These are phyloP conservation scores for Cyclanthera cordifolia DNA, from an alignment of 306 rosid species.

Conservation along the genomic window DNA sequence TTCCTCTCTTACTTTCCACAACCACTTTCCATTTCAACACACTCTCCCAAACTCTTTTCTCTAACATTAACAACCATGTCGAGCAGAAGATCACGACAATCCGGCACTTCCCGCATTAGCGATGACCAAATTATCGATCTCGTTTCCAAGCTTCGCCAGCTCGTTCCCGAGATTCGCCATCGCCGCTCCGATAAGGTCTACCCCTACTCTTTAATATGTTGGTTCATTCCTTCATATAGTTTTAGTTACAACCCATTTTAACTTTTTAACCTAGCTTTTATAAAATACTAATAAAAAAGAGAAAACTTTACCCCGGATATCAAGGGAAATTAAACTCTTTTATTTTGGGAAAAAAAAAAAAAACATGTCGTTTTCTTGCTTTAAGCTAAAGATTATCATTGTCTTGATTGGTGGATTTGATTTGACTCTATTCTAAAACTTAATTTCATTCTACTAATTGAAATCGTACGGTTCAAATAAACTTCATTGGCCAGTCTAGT, in stretches of 20 bases:
- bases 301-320: slow-evolving; percentile 13
- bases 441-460: slow-evolving; percentile 1
- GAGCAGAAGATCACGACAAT: slow-evolving; percentile 85
- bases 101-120: slow-evolving; percentile 49
- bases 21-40: neutral
- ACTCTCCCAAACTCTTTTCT: neutral
- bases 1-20: neutral
- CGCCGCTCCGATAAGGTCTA: slow-evolving; percentile 81
- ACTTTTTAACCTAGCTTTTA: neutral
- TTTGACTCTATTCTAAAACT: neutral
- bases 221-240: neutral
- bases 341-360: neutral
- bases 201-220: too few relatives aligned
- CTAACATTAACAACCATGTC: slow-evolving; percentile 37
- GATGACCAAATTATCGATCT: slow-evolving; percentile 98
- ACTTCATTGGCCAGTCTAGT: neutral
- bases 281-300: too few relatives aligned
- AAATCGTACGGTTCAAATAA: neutral
- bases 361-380: neutral
- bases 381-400: slow-evolving; percentile 10
- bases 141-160: slow-evolving; percentile 87
- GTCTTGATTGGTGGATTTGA: slow-evolving; percentile 6
- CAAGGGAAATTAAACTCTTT: neutral
- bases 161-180: slow-evolving; percentile 85
- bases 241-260: neutral